Conservation (phyloP, 2,329 filamentous ascomycete species). For the Colletotrichum sp. region DNA sequence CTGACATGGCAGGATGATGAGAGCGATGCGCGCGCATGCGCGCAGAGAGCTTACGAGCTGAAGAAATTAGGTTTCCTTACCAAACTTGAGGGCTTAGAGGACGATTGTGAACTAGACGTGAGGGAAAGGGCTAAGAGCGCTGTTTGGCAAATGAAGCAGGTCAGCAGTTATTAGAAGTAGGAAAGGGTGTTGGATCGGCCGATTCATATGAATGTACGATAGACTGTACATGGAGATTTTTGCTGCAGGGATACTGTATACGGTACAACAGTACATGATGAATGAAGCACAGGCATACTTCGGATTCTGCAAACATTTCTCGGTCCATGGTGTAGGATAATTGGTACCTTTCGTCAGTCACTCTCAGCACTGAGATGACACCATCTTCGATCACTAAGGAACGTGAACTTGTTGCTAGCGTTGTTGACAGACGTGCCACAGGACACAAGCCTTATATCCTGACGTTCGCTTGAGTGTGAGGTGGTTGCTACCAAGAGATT, state of each 20-base stretch:
- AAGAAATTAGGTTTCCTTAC: slow-evolving; percentile 73
- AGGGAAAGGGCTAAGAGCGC: slow-evolving; percentile 84
- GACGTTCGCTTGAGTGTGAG: background rate
- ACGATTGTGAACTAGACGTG: slow-evolving; percentile 81
- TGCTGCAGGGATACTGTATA: background rate
- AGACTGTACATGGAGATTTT: slow-evolving; percentile 7
- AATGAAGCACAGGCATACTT: slow-evolving; percentile 3
- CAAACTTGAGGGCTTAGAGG: slow-evolving; percentile 66
- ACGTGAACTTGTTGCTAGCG: background rate
- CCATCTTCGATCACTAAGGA: background rate
- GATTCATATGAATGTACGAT: slow-evolving; percentile 8
- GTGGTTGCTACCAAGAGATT: background rate
- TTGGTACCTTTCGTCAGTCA: background rate
- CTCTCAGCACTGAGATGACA: background rate
- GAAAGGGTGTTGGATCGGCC: background rate
- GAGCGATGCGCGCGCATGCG: slow-evolving; percentile 68
- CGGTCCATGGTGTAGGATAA: background rate
- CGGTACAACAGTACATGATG: slow-evolving; percentile 15
- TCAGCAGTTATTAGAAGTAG: slow-evolving; percentile 8
- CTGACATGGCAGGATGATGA: slow-evolving; percentile 83
- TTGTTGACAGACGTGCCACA: background rate
- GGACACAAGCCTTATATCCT: background rate
- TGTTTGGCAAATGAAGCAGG: slow-evolving; percentile 70
- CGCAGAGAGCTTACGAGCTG: slow-evolving; percentile 71
- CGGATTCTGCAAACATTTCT: background rate